These are phyloP conservation scores for Pistacia atlantica DNA, from an alignment of 345 rosid species.

Conservation along the genomic window DNA sequence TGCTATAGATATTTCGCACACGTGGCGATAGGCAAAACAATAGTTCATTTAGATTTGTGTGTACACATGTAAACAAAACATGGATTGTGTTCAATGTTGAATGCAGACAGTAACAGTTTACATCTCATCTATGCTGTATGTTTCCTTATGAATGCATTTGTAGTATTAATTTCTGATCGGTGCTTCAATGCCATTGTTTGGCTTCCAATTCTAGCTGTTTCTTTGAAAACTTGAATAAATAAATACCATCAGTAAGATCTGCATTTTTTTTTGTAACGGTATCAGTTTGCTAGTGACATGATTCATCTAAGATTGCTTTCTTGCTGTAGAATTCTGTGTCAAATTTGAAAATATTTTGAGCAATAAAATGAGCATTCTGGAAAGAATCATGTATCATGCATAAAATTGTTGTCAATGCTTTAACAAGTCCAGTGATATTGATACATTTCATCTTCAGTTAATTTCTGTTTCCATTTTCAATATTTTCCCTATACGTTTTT, in stretches of 20 bases:
- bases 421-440: no score
- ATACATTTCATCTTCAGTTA: no score
- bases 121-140: neutral
- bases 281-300: neutral
- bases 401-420: no score
- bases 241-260: neutral
- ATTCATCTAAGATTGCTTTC: neutral
- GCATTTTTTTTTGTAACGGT: neutral
- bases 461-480: no score
- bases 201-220: neutral
- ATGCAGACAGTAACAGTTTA: neutral
- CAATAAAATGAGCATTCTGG: no score
- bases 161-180: neutral
- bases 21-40: neutral
- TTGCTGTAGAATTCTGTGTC: no score
- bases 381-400: no score
- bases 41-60: neutral
- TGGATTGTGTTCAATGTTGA: neutral
- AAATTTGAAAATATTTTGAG: no score
- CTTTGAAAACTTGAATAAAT: no score
- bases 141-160: slow-evolving; percentile 1
- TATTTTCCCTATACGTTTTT: no score
- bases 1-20: neutral
- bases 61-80: neutral
- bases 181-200: neutral